These are phyloP conservation scores for Macadamia integrifolia DNA, from an alignment of 164 flowering plant genomes.

Conservation along the genomic window DNA sequence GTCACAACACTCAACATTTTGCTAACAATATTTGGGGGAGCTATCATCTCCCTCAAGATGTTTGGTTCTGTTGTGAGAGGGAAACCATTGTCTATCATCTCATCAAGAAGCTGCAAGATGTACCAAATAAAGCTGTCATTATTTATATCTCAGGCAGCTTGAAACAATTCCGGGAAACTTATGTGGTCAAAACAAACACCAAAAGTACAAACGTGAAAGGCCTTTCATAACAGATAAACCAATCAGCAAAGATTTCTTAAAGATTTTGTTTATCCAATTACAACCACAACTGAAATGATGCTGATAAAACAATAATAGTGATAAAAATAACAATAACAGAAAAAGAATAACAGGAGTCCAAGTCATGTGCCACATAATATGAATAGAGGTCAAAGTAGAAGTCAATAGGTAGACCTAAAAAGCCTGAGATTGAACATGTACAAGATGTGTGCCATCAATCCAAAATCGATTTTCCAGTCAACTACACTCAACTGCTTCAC, in stretches of 20 bases:
- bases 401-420: too few species aligned
- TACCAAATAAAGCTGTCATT: slow-evolving; percentile 19
- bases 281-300: too few species aligned
- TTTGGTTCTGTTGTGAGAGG: slow-evolving; percentile 96
- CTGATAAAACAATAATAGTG: too few species aligned
- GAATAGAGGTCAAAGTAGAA: too few species aligned
- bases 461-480: too few species aligned
- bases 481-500: too few species aligned
- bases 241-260: neutral
- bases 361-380: too few species aligned
- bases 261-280: too few species aligned
- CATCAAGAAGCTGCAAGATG: slow-evolving; percentile 86
- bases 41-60: slow-evolving; percentile 89
- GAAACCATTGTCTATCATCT: slow-evolving; percentile 99
- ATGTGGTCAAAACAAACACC: neutral
- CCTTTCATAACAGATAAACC: neutral
- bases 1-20: slow-evolving; percentile 93
- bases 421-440: too few species aligned
- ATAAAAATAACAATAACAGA: too few species aligned
- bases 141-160: slow-evolving; percentile 11
- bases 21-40: slow-evolving; percentile 92
- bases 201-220: neutral
- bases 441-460: too few species aligned
- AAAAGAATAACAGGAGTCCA: too few species aligned
- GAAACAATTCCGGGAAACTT: neutral